phyloP scores from a whole-genome alignment of 1,284 basidiomycete species.

The Sutorius eximius region DNA sequence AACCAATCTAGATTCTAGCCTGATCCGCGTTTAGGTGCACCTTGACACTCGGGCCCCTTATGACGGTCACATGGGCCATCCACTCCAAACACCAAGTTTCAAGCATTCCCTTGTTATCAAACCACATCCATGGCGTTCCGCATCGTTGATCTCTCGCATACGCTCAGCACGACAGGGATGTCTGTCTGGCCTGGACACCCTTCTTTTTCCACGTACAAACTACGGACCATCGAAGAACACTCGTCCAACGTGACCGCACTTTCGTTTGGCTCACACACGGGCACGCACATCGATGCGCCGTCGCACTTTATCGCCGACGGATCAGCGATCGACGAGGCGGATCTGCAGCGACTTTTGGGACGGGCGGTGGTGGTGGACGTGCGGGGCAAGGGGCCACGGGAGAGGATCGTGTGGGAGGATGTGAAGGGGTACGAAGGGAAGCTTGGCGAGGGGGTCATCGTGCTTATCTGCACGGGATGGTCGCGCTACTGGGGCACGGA shows the following conservation, averaged over 20 bases:
- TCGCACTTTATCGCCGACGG: slow-evolving; percentile 60
- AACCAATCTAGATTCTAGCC: not conserved
- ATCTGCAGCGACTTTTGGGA: slow-evolving; percentile 48
- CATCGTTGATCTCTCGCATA: slow-evolving; percentile 27
- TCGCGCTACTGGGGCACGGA: slow-evolving; percentile 49
- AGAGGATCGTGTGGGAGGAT: slow-evolving; percentile 53
- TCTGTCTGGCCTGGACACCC: slow-evolving; percentile 26
- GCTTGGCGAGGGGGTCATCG: slow-evolving; percentile 40
- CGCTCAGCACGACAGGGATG: slow-evolving; percentile 19
- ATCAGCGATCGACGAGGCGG: slow-evolving; percentile 52
- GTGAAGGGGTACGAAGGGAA: slow-evolving; percentile 25
- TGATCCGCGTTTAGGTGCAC: not conserved
- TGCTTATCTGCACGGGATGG: slow-evolving; percentile 63
- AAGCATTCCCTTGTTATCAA: not conserved
- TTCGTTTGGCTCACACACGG: slow-evolving; percentile 36
- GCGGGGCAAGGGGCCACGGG: slow-evolving; percentile 40
- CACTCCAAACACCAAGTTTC: no score
- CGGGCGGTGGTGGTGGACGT: slow-evolving; percentile 52
- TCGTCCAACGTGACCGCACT: slow-evolving; percentile 18
- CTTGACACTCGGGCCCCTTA: no score
- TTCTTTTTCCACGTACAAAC: slow-evolving; percentile 14
- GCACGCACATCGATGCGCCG: slow-evolving; percentile 73
- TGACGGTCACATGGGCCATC: no score
- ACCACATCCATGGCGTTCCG: slow-evolving; percentile 13
- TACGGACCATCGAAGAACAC: slow-evolving; percentile 4